Conservation (phyloP, 208 protist genomes). For the Wallacemonas sp. region DNA sequence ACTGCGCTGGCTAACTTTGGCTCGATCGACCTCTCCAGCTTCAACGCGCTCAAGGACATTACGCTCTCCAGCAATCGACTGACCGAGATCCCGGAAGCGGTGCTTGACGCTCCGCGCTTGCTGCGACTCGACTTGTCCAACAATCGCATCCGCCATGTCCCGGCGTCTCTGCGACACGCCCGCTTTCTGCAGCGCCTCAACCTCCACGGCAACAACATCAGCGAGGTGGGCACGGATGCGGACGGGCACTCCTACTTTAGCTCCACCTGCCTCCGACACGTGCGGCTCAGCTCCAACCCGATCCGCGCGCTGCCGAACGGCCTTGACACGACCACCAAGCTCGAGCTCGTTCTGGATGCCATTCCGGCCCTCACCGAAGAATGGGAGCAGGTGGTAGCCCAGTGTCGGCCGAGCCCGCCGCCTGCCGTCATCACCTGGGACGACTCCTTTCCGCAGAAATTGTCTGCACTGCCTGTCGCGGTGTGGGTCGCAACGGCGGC, state of each 20-base stretch:
- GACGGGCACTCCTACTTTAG: constrained; percentile 53
- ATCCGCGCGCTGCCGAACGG: constrained; percentile 51
- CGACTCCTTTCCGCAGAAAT: constrained; percentile 64
- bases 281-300: constrained; percentile 74
- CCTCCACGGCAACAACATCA: constrained; percentile 70
- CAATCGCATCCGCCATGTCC: constrained; percentile 67
- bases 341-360: constrained; percentile 79
- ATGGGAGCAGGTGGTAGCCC: constrained; percentile 48
- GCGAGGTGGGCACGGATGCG: constrained; percentile 34
- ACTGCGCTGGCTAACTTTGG: constrained; percentile 43
- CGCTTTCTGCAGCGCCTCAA: constrained; percentile 59
- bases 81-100: constrained; percentile 50
- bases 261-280: constrained; percentile 53
- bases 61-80: constrained; percentile 62
- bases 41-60: constrained; percentile 55
- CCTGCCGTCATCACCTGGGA: constrained; percentile 71
- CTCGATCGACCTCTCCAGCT: constrained; percentile 37
- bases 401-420: not conserved
- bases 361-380: constrained; percentile 60
- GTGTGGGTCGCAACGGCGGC: constrained; percentile 59
- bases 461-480: constrained; percentile 19
- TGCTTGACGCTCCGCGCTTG: constrained; percentile 59
- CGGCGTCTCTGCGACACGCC: constrained; percentile 32
- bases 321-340: constrained; percentile 43
- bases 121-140: constrained; percentile 69